Conservation (phyloP, 78 protist species). For the Dictyostelium capitatum region DNA sequence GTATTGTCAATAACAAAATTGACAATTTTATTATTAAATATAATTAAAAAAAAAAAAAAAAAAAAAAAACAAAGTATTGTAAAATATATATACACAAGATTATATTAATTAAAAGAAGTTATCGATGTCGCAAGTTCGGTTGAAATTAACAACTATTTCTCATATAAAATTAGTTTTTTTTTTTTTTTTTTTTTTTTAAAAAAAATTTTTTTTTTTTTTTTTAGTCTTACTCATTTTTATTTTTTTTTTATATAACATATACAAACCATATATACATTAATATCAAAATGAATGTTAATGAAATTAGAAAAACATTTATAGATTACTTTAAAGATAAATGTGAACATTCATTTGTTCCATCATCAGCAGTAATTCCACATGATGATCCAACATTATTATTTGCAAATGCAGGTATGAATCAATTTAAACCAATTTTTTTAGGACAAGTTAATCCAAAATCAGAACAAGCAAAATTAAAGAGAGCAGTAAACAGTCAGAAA, state of each 20-base stretch:
- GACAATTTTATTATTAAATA: neutral
- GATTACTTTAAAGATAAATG: constrained; percentile 89
- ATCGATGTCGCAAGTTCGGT: too few species aligned
- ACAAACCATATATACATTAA: too few species aligned
- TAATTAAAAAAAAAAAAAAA: neutral
- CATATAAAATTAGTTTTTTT: too few species aligned
- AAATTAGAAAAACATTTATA: constrained; percentile 93
- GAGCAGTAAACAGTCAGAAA: constrained; percentile 98
- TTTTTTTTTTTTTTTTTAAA: too few species aligned
- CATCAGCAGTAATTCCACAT: constrained; percentile 94
- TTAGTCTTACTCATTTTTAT: too few species aligned
- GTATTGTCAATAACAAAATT: too few species aligned
- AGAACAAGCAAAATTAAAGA: constrained; percentile 89
- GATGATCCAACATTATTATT: constrained; percentile 98
- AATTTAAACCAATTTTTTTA: constrained; percentile 97
- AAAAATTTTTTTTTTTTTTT: too few species aligned
- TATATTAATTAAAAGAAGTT: too few species aligned
- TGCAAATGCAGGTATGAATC: constrained; percentile 99
- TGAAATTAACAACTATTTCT: too few species aligned
- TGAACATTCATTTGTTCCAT: constrained; percentile 90
- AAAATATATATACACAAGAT: too few species aligned
- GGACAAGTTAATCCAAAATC: constrained; percentile 94
- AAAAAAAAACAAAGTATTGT: too few species aligned
- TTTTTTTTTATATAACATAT: too few species aligned
- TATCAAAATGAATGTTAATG: constrained; percentile 55